phyloP scores from a whole-genome alignment of 108 stramenopile genomes.

The Cylindrotheca closterium region DNA sequence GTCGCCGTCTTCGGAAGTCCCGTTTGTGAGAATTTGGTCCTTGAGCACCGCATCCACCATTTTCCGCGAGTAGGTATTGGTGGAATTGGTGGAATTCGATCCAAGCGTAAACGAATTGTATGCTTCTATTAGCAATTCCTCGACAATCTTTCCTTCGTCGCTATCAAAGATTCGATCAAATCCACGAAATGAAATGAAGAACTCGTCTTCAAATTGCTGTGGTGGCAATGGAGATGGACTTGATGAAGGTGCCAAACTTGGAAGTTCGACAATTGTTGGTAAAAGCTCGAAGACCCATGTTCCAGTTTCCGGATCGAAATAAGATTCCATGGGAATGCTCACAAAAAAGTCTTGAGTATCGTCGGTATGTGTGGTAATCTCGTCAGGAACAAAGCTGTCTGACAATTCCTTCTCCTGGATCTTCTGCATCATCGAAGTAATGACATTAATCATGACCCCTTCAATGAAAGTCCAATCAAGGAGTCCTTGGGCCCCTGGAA shows the following conservation, averaged over 20 bases:
- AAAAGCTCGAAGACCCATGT: no score
- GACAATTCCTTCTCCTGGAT: neutral
- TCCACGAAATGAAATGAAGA: neutral
- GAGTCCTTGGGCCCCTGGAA: neutral
- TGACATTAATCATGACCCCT: neutral
- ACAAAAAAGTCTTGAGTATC: no score
- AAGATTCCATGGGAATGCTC: no score
- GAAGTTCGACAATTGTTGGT: no score
- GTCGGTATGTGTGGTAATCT: no score
- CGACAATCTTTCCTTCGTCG: neutral
- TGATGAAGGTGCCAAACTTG: no score
- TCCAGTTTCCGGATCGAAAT: no score
- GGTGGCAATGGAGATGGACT: no score
- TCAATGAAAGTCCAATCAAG: neutral
- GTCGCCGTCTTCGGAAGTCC: neutral
- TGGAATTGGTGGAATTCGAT: neutral
- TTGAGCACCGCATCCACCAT: neutral
- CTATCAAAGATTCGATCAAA: neutral
- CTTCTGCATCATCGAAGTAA: neutral
- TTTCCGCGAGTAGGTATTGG: neutral
- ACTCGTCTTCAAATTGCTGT: neutral
- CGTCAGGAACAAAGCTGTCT: neutral
- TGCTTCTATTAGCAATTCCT: neutral
- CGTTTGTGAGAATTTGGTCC: neutral
- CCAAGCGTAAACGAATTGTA: neutral